phyloP scores from a whole-genome alignment of 202 grass and related monocot genomes.

The Musa balbisiana region DNA sequence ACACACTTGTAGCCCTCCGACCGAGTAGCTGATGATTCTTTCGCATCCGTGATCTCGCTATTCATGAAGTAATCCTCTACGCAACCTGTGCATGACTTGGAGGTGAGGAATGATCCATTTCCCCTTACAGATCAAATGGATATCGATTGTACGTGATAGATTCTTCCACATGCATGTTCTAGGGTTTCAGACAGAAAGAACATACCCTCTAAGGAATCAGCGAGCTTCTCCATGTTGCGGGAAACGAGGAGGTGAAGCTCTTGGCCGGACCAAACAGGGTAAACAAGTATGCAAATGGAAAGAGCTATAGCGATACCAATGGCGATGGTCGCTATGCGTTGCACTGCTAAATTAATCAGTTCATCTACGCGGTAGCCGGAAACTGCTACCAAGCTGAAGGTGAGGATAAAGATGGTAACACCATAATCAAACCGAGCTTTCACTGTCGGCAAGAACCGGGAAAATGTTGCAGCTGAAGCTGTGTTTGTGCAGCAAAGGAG shows the following conservation, averaged over 20 bases:
- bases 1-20: slow-evolving; percentile 12
- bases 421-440: slow-evolving; percentile 39
- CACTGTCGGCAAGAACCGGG: slow-evolving; percentile 36
- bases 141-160: neutral
- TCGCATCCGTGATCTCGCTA: neutral
- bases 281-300: slow-evolving; percentile 25
- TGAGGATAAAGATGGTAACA: slow-evolving; percentile 40
- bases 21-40: neutral
- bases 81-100: slow-evolving; percentile 9
- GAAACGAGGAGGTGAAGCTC: slow-evolving; percentile 37
- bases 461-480: slow-evolving; percentile 32
- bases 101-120: too few species aligned
- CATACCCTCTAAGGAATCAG: slow-evolving; percentile 24
- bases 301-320: slow-evolving; percentile 34
- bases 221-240: slow-evolving; percentile 39
- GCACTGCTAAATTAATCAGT: slow-evolving; percentile 11
- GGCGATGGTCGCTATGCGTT: slow-evolving; percentile 26
- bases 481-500: neutral
- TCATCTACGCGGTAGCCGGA: slow-evolving; percentile 37
- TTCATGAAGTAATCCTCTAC: slow-evolving; percentile 30
- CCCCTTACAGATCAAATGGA: neutral
- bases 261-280: slow-evolving; percentile 37
- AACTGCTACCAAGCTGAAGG: slow-evolving; percentile 37
- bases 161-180: neutral
- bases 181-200: too few species aligned